Base-by-base conservation (phyloP, 306 rosid species). In the Cucurbita maxima region DNA sequence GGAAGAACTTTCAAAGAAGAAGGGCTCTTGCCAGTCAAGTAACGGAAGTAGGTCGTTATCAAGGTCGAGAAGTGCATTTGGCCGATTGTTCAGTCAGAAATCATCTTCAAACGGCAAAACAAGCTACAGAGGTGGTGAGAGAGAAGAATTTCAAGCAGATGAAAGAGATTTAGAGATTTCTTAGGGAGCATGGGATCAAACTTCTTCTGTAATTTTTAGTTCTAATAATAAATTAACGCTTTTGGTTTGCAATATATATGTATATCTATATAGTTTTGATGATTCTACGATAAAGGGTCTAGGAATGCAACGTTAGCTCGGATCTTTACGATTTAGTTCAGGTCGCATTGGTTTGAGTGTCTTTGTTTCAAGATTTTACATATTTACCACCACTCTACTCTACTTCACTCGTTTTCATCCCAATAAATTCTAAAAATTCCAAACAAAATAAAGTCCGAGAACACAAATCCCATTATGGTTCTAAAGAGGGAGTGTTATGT, bases 11-110 rank as follows among this genome's bases (percentile, higher is more conserved):
- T 83, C 85, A 4, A 80, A 67, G 85, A 87, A 80, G 76, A 82
- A 77, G 13, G 82, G 80, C 78, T 34, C 25, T 43, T 22, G 16
- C 64, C 16, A 47, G 38, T 5, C 76, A 41, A 58, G 22, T 57
- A 18, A 18, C 41, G 66, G 14, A 53, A 78, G 76, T n/a, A 64
- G 60, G 58, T 58, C 77, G 72, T 63, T 91, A 9, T 47, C 79
- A 34, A 86, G 99, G 83, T 94, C 99, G n/a, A 81, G 77, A 85
- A 95, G 99, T 69, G 96, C 96, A 25, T 84, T 91, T 73, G 90
- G 71, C 14, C 76, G 87, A 75, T 52, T 91, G 84, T 60, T 91
- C 58, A 86, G 84, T 76, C 82, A 82, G 6, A 79, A 84, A 57
- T 89, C 97, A 57, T 89, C 97, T 52, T 81, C 84, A 7, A 87